Conservation (phyloP, 2,329 filamentous ascomycete genomes). For the Arthrobotrys pseudoclavata region DNA sequence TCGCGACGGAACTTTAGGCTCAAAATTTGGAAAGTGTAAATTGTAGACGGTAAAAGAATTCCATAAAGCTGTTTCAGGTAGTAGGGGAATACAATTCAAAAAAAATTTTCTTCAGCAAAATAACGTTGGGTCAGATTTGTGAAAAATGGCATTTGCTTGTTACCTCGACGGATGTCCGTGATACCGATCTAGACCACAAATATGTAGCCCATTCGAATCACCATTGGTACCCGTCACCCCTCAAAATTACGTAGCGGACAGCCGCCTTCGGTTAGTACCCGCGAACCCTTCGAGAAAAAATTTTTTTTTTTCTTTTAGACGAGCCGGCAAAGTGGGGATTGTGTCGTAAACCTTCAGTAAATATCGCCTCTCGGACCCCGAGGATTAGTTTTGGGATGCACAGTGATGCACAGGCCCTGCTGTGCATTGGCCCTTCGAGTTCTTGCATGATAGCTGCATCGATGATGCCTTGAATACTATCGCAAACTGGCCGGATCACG, state of each 20-base stretch:
- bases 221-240: slow-evolving; percentile 13
- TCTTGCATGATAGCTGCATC: slow-evolving; percentile 56
- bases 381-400: slow-evolving; percentile 11
- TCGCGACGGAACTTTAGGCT: slow-evolving; percentile 12
- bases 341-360: slow-evolving; percentile 10
- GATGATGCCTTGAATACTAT: slow-evolving; percentile 39
- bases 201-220: slow-evolving; percentile 34
- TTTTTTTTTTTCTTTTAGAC: slow-evolving; percentile 33
- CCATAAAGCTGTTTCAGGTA: slow-evolving; percentile 35
- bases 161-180: slow-evolving; percentile 12
- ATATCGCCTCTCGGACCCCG: slow-evolving; percentile 40
- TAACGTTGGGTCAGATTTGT: slow-evolving; percentile 24
- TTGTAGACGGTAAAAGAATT: slow-evolving; percentile 33
- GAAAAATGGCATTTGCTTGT: slow-evolving; percentile 25
- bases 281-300: slow-evolving; percentile 35
- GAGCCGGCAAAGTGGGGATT: slow-evolving; percentile 36
- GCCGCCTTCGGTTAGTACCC: slow-evolving; percentile 58
- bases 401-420: slow-evolving; percentile 13
- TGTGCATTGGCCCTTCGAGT: slow-evolving; percentile 34
- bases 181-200: slow-evolving; percentile 32
- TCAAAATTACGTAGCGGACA: slow-evolving; percentile 47
- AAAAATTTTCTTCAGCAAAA: slow-evolving; percentile 25
- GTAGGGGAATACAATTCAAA: slow-evolving; percentile 33
- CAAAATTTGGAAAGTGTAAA: slow-evolving; percentile 38
- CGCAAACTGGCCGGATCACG: slow-evolving; percentile 55